Evolutionary conservation across 2,329 filamentous ascomycete species (phyloP), one percentile per base, ranked within the genome.

Genomic region (Nigrograna mackinnonii): DNA sequence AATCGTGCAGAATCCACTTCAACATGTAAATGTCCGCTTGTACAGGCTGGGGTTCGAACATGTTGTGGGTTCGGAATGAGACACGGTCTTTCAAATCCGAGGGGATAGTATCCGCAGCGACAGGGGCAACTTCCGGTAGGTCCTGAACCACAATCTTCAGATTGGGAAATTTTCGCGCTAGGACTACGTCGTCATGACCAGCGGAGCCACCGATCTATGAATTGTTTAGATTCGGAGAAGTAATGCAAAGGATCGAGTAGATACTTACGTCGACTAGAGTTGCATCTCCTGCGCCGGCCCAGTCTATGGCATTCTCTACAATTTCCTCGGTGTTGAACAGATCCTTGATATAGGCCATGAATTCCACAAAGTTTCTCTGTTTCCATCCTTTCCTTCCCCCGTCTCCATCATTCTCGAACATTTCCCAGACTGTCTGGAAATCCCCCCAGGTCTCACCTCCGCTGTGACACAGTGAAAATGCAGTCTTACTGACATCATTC

Each of bases 1-100:
- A 82, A 64, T 85, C 82, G 58, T 85, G 80, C 6, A 85, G 62
- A 47, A 85, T 82, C 72, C 76, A 78, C 36, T 79, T 77, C 61
- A 83, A 77, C 52, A 79, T 72, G 64, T 83, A 85, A 14, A 83
- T 57, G 40, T 63, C 60, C n/a, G 62, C 82, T n/a, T n/a, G n/a
- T 12, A 79, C 69, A 0, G 75, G 72, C 60, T 85, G 82, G 37
- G 76, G 72, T 4, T 70, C 69, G 58, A 84, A 82, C 57, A 85
- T 82, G 52, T 83, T 77, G 55, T 85, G 80, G 3, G 67, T 67
- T 47, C 72, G 67, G 45, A 72, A 72, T 5, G 49, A 55, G 30
- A 69, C 58, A 34, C 64, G 62, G 13, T 46, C 49, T 26, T 41
- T 44, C 7, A 64, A 49, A 6, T 58, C 44, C 1, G 41, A 14